Evolutionary conservation across 306 rosid genomes (phyloP).

Genomic region (Begonia loranthoides): DNA sequence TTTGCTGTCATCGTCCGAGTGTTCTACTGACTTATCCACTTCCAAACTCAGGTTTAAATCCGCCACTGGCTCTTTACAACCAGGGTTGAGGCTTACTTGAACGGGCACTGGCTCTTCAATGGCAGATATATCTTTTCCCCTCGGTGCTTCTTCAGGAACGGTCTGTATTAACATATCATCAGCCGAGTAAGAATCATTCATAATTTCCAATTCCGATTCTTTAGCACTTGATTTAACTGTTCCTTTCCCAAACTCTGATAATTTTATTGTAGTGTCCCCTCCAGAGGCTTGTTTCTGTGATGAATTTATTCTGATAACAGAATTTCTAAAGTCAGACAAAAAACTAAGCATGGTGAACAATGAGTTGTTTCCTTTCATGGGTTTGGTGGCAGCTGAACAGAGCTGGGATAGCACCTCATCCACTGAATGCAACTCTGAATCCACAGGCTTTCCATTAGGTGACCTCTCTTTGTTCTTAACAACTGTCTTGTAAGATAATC

Average conservation of each 20-base stretch:
- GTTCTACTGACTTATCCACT: conserved; percentile 10
- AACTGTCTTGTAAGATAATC: conserved; percentile 8
- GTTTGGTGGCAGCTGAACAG: conserved; percentile 34
- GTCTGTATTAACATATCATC: conserved; percentile 53
- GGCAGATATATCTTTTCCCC: conserved; percentile 8
- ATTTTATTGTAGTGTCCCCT: conserved; percentile 19
- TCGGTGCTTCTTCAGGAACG: conserved; percentile 23
- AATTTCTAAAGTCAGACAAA: conserved; percentile 33
- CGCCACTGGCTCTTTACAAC: conserved; percentile 7
- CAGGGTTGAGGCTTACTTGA: conserved; percentile 4
- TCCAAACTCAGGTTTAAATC: conserved; percentile 15
- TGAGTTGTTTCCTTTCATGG: conserved; percentile 17
- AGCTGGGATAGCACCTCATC: conserved; percentile 34
- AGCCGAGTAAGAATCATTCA: conserved; percentile 49
- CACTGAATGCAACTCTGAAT: conserved; percentile 16
- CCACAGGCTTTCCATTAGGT: conserved; percentile 9
- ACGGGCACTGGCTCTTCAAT: conserved; percentile 7
- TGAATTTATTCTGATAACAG: conserved; percentile 14
- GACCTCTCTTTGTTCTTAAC: conserved; percentile 8
- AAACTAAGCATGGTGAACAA: conserved; percentile 15
- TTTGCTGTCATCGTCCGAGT: conserved; percentile 15
- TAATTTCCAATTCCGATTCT: conserved; percentile 20
- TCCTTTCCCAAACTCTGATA: conserved; percentile 12
- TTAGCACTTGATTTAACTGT: conserved; percentile 6
- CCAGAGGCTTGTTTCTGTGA: conserved; percentile 22